Evolutionary conservation across 495 filamentous ascomycete genomes (phyloP).

Genomic region (Daldinia vernicosa): DNA sequence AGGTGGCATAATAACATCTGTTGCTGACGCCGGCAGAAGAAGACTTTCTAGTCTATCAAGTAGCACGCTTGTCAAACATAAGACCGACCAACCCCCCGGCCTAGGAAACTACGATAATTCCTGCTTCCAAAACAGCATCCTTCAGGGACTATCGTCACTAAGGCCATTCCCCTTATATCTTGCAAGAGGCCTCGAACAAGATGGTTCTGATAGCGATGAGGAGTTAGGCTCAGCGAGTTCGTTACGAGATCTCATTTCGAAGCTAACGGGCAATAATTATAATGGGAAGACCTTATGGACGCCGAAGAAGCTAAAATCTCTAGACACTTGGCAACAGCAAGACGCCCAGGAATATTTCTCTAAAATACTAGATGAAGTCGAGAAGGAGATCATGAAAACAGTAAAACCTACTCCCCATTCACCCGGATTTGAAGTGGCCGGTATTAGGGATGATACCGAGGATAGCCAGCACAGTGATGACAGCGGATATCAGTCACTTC

Average conservation of each 20-base stretch:
- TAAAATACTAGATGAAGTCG: conserved; percentile 85
- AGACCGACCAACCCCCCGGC: conserved; percentile 68
- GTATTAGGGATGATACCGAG: conserved; percentile 47
- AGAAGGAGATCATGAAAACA: conserved; percentile 73
- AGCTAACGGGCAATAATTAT: conserved; percentile 71
- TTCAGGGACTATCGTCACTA: conserved; percentile 85
- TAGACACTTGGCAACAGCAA: conserved; percentile 95
- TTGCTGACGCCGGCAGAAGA: conserved; percentile 51
- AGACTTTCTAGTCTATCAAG: conserved; percentile 62
- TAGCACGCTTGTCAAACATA: conserved; percentile 49
- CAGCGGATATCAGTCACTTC: conserved; percentile 57
- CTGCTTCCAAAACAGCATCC: conserved; percentile 97
- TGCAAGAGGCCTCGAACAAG: conserved; percentile 45
- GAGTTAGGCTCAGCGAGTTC: conserved; percentile 53
- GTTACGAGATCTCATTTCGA: conserved; percentile 69
- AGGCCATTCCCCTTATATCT: conserved; percentile 66
- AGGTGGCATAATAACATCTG: conserved; percentile 49
- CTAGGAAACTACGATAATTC: conserved; percentile 93
- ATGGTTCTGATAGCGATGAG: conserved; percentile 42
- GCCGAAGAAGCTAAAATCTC: conserved; percentile 76
- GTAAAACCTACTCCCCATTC: conserved; percentile 52
- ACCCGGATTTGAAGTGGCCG: conserved; percentile 44
- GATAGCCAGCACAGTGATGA: conserved; percentile 58
- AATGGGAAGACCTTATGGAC: conserved; percentile 81
- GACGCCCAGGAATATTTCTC: conserved; percentile 98